Base-by-base conservation (phyloP, 73 alveolate genomes). In the Paraurostyla sp. region DNA sequence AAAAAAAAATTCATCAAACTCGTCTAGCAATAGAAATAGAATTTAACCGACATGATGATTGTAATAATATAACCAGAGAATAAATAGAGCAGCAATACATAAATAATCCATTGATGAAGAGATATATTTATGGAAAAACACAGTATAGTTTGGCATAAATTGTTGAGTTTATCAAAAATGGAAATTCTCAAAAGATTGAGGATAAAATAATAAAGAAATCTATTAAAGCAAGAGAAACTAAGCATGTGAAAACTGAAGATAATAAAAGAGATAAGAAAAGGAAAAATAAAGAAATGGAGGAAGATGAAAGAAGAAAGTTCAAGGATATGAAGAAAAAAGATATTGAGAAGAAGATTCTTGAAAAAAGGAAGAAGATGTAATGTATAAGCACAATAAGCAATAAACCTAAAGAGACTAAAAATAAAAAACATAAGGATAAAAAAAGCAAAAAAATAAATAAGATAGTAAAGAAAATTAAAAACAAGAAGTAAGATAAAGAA, bases 11-110 rank as follows among this genome's bases (percentile, higher is more conserved):
- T 32, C 62, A 69, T 69, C 40, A 69, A 40, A 69, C 85, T 18
- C 7, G 29, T 9, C 49, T 69, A 22, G 58, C 62, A 27, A 36
- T 69, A 16, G 85, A 69, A 43, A 69, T 69, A 4, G 85, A 69
- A 69, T 69, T 69, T 25, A 36, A 43, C 7, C 15, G 80, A 36
- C 80, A 69, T 69, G 63, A 38, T 7, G 85, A 40, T 40, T 7
- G 23, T 11, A 43, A 69, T 25, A 38, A n/a, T 11, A 36, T 69
- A 25, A 69, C 80, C 9, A 27, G 85, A 69, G 58, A 40, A n/a
- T 33, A 69, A 69, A 40, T 69, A 33, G 85, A 69, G 25, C 36
- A 69, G 27, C 4, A 69, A 40, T 69, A 69, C 62, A 69, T 69
- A 13, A 40, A 69, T 9, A 18, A 69, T 69, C 85, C 85, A 6